These are phyloP conservation scores for Rhodosporidiobolus odoratus DNA, from an alignment of 768 basidiomycete genomes.

Conservation along the genomic window DNA sequence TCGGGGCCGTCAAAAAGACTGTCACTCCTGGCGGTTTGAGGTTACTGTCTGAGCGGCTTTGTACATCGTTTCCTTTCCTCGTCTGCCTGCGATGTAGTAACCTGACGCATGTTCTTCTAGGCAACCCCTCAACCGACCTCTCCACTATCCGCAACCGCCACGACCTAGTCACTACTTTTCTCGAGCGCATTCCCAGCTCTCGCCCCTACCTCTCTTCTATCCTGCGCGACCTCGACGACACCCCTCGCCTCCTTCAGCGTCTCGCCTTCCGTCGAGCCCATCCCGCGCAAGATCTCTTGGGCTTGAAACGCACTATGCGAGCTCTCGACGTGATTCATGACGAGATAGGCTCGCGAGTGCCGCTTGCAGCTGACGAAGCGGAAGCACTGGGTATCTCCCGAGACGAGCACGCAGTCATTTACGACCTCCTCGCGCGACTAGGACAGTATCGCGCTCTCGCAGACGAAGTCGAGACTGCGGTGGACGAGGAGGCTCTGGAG, in stretches of 20 bases:
- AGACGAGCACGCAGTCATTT: slow-evolving; percentile 45
- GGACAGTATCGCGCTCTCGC: slow-evolving; percentile 55
- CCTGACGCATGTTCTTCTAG: background rate
- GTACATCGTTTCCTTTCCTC: slow-evolving; percentile 50
- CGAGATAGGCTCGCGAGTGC: slow-evolving; percentile 47
- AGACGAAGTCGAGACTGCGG: slow-evolving; percentile 51
- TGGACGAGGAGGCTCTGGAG: slow-evolving; percentile 46
- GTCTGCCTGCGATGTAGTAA: background rate
- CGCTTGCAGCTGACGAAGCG: background rate
- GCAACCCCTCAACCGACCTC: slow-evolving; percentile 42
- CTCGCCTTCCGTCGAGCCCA: slow-evolving; percentile 67
- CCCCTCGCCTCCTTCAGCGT: slow-evolving; percentile 68
- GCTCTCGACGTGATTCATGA: slow-evolving; percentile 57
- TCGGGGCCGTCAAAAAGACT: slow-evolving; percentile 70
- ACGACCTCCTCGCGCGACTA: slow-evolving; percentile 55
- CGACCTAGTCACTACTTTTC: slow-evolving; percentile 67
- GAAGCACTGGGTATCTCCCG: background rate
- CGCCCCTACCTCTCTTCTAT: slow-evolving; percentile 58
- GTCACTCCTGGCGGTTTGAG: slow-evolving; percentile 71
- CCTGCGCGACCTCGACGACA: slow-evolving; percentile 62
- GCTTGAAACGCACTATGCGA: slow-evolving; percentile 60
- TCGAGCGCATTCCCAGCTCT: slow-evolving; percentile 53
- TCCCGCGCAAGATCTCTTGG: slow-evolving; percentile 57
- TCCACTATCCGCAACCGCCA: slow-evolving; percentile 68
- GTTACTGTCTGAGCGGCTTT: slow-evolving; percentile 67